Base-by-base conservation (phyloP, 768 basidiomycete genomes). In the Tephrocybe sp. region DNA sequence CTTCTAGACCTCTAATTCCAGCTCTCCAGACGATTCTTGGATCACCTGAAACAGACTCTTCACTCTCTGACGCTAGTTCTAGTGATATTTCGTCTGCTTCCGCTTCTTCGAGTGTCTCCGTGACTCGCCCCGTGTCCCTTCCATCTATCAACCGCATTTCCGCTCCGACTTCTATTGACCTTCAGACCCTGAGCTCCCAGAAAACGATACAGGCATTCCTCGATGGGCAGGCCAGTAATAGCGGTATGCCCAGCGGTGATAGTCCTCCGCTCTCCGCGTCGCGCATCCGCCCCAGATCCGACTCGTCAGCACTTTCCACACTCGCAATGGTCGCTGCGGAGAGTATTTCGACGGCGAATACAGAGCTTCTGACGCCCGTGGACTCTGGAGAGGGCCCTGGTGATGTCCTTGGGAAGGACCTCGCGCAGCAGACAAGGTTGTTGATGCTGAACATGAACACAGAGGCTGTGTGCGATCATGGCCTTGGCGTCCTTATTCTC, bases 301-400 rank as follows among this genome's bases (percentile, higher is more conserved):
- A 53, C 7, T 52, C 53, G 2, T 57, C 57, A 22, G 53, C 58
- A 27, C 54, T 64, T 27, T 67, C 63, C 13, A 47, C 55, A 8
- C 66, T 67, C 50, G 57, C 60, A 19, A 50, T 52, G 50, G 54
- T 50, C 22, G 46, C 56, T 6, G 53, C 60, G 4, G 26, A 47
- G 15, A 61, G 54, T 44, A 50, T 63, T 6, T 67, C 67, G 0
- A 62, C 69, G 31, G 55, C 53, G 1, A 62, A 55, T 28, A 66
- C 65, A 22, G 64, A 60, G 16, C 61, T 67, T 8, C 60, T 61
- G 9, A 70, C 68, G 2, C 69, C 69, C 25, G 51, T 61, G 2
- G 69, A 70, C n/a, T n/a, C n/a, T 34, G 60, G 35, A 9, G 34
- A 50, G 42, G 54, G 38, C 30, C 16, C 51, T 35, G 38, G 35